These are phyloP conservation scores for Chimonanthus salicifolius DNA, from an alignment of 164 flowering plant species.

Conservation along the genomic window DNA sequence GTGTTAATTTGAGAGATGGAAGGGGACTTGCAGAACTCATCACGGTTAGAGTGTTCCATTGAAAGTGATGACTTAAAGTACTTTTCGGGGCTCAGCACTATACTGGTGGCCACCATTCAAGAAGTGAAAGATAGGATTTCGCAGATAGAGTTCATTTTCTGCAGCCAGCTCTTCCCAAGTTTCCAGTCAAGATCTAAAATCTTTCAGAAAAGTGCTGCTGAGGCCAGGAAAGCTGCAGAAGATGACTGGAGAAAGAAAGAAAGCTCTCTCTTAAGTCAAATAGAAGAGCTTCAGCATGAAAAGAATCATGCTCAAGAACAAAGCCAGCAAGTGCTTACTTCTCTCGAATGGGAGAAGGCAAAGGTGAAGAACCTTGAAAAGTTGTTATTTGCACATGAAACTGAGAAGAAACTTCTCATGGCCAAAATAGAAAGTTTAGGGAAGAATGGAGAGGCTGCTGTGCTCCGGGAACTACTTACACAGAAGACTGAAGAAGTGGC, in stretches of 20 bases:
- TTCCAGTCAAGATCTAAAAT: constrained; percentile 45
- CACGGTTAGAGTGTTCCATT: constrained; percentile 16
- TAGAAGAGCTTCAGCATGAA: constrained; percentile 47
- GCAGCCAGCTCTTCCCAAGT: constrained; percentile 65
- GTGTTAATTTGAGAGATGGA: constrained; percentile 16
- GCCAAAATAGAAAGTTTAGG: constrained; percentile 28
- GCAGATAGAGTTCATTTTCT: constrained; percentile 76
- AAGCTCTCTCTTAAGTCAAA: constrained; percentile 28
- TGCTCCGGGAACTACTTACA: constrained; percentile 31
- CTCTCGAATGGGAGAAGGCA: constrained; percentile 34
- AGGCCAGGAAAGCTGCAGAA: constrained; percentile 53
- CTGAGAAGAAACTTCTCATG: constrained; percentile 33
- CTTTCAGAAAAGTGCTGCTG: constrained; percentile 35
- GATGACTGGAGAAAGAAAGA: constrained; percentile 55
- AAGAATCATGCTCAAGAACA: constrained; percentile 39
- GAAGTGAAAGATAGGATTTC: constrained; percentile 84
- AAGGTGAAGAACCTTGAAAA: constrained; percentile 10
- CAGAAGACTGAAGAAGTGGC: constrained; percentile 24
- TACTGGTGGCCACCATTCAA: constrained; percentile 84
- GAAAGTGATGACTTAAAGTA: constrained; percentile 38
- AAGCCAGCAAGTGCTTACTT: constrained; percentile 26
- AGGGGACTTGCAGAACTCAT: constrained; percentile 14
- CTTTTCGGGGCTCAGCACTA: constrained; percentile 57
- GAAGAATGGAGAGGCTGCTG: constrained; percentile 17
- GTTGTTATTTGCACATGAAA: constrained; percentile 24